Evolutionary conservation across 2,329 filamentous ascomycete genomes (phyloP).

Genomic region (Fusarium sp.): DNA sequence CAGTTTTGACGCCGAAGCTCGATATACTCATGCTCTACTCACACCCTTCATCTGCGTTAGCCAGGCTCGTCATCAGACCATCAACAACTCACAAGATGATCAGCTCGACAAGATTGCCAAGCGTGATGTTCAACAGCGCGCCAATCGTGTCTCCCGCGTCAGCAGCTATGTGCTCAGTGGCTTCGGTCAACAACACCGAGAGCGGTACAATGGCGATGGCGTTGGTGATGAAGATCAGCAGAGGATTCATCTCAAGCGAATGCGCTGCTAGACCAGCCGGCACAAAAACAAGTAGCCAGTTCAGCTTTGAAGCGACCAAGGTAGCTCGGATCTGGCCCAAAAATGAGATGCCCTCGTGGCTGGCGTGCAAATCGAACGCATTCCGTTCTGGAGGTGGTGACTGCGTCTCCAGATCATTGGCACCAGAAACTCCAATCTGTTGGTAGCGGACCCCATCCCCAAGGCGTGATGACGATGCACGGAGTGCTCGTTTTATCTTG

Average conservation of each 20-base stretch:
- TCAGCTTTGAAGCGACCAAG: constrained; percentile 61
- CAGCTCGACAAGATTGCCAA: constrained; percentile 70
- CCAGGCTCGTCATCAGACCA: constrained; percentile 1
- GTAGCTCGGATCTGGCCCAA: constrained; percentile 43
- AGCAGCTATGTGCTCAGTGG: constrained; percentile 66
- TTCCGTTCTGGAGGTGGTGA: constrained; percentile 25
- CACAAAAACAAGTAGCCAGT: constrained; percentile 74
- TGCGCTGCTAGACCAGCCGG: constrained; percentile 71
- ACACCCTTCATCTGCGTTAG: constrained; percentile 50
- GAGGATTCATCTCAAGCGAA: constrained; percentile 47
- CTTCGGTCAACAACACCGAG: constrained; percentile 65
- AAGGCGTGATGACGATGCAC: constrained; percentile 37
- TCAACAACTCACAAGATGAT: constrained; percentile 61
- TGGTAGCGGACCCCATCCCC: constrained; percentile 39
- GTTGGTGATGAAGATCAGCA: constrained; percentile 65
- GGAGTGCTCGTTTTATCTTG: constrained; percentile 37
- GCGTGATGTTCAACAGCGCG: constrained; percentile 68
- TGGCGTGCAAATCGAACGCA: constrained; percentile 21
- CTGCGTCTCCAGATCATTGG: constrained; percentile 40
- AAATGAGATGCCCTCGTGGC: constrained; percentile 24
- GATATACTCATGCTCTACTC: constrained; percentile 28
- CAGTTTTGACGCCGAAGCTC: constrained; percentile 4
- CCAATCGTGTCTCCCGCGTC: constrained; percentile 67
- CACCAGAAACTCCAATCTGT: constrained; percentile 28
- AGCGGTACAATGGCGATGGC: constrained; percentile 68